Evolutionary conservation across 2,329 filamentous ascomycete species (phyloP), one percentile per base, ranked within the genome.

Genomic region (Juglanconis oblonga): DNA sequence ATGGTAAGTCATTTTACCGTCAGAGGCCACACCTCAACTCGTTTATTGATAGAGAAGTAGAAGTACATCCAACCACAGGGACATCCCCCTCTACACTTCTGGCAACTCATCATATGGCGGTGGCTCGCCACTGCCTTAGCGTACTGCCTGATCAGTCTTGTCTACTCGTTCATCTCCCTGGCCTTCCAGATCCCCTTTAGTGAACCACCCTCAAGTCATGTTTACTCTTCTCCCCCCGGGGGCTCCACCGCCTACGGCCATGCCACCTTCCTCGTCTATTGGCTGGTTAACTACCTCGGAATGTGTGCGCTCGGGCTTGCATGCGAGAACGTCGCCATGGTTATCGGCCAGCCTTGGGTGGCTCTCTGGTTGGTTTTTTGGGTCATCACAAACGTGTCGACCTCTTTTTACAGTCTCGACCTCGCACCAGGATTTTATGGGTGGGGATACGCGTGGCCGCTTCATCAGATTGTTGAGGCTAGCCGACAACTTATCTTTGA

Each of bases 361-460:
- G 79, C 83, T 0, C 69, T 87, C 0, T 89, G 86, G 79, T 72
- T 89, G 2, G 87, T 88, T 58, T 88, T 87, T 66, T 87, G 84
- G 85, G 84, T 88, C 47, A 86, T 89, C 58, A 81, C 83, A 6
- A 89, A 89, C 66, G 84, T 88, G 0, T 75, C 79, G 0, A 87
- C 84, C 0, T 73, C 78, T 0, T 87, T 89, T 65, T 85, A 88
- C 68, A 73, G 81, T 4, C 74, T 88, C 48, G 82, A 85, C 32
- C 73, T 89, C 31, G 79, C 82, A 2, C 81, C 83, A 0, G 73
- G 70, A 0, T 88, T 89, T 66, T 89, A 85, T 67, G 68, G 71
- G 2, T 89, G 83, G 82, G 85, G 84, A 0, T 86, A 86, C 67
- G 85, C 80, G 0, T 86, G 85, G 82, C 86, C 86, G 8, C 70